Evolutionary conservation across 169 alveolate species (phyloP).

Genomic region (Plasmodium adleri): DNA sequence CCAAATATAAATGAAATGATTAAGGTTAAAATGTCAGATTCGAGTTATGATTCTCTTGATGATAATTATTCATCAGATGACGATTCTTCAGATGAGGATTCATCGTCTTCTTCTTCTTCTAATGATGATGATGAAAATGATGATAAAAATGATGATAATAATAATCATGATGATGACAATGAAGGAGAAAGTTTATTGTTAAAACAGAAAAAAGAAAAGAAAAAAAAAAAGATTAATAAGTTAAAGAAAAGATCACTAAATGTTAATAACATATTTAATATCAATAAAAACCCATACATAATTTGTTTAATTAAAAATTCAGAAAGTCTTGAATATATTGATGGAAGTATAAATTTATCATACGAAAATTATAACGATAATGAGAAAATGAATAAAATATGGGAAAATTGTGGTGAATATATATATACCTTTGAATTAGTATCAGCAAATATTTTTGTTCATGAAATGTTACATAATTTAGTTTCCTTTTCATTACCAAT

Average conservation of each 20-base stretch:
- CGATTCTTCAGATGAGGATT: not conserved
- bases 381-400: slow-evolving; percentile 82
- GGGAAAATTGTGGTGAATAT: slow-evolving; percentile 88
- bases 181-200: too few species aligned
- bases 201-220: too few species aligned
- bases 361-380: slow-evolving; percentile 81
- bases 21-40: slow-evolving; percentile 7
- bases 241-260: slow-evolving; percentile 5
- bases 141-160: too few species aligned
- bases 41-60: slow-evolving; percentile 2
- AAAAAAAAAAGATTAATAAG: too few species aligned
- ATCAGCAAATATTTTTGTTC: slow-evolving; percentile 85
- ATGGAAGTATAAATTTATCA: slow-evolving; percentile 82
- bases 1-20: slow-evolving; percentile 27
- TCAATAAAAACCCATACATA: slow-evolving; percentile 61
- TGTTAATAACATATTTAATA: slow-evolving; percentile 29
- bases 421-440: slow-evolving; percentile 85
- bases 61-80: not conserved
- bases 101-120: too few species aligned
- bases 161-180: too few species aligned
- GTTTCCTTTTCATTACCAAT: slow-evolving; percentile 84
- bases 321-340: slow-evolving; percentile 85
- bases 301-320: slow-evolving; percentile 82
- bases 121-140: too few species aligned
- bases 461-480: slow-evolving; percentile 86